Percentiles rank a stretch among this genome's conserved stretches.
phyloP scores from a whole-genome alignment of 768 basidiomycete genomes.

The Leccinum subgranulosum region DNA sequence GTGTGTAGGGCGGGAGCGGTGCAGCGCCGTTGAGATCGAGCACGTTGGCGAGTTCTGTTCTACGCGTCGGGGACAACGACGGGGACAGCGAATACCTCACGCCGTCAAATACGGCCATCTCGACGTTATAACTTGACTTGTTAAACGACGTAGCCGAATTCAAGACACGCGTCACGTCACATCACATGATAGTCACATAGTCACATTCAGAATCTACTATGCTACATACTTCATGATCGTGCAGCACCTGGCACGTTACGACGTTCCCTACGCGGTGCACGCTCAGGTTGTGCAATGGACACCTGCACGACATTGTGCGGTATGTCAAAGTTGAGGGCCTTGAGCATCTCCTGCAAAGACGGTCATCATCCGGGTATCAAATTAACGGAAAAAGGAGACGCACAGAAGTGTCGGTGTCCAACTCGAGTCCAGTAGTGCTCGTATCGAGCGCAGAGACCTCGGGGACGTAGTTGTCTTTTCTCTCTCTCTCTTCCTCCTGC shows the following conservation, averaged over 20 bases:
- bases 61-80: conserved; percentile 42
- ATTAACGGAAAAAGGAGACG: conserved; percentile 21
- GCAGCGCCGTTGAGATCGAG: conserved; percentile 56
- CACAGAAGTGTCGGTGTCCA: conserved; percentile 94
- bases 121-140: background rate
- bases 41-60: conserved; percentile 42
- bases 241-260: conserved; percentile 82
- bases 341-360: conserved; percentile 70
- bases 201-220: background rate
- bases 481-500: conserved; percentile 98
- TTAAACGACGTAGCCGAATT: background rate
- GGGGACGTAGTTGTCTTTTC: conserved; percentile 99
- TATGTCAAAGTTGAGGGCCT: conserved; percentile 93
- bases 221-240: conserved; percentile 32
- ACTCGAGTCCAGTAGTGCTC: conserved; percentile 66
- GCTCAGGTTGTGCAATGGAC: conserved; percentile 63
- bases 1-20: conserved; percentile 50
- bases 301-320: conserved; percentile 66
- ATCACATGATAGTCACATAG: background rate
- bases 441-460: conserved; percentile 96
- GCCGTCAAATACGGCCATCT: conserved; percentile 39
- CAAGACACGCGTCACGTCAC: background rate
- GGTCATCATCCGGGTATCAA: background rate
- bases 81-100: conserved; percentile 49
- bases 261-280: conserved; percentile 69